Conservation (phyloP, 108 stramenopile species). For the Skeletonema potamos region DNA sequence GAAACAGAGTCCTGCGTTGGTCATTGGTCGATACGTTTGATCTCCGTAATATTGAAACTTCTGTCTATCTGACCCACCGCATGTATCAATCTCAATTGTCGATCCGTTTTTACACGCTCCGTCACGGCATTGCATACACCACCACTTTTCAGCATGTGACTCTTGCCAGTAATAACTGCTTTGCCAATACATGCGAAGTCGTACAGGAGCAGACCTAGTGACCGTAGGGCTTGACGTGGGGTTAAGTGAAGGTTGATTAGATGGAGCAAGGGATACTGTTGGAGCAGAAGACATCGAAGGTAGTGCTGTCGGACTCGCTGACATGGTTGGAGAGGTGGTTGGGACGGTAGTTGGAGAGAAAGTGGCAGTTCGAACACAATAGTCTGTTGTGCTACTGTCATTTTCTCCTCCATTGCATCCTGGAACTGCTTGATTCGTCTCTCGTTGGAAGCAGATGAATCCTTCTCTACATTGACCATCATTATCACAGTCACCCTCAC, state of each 20-base stretch:
- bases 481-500: conserved; percentile 34
- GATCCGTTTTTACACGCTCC: background rate
- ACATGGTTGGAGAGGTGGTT: background rate
- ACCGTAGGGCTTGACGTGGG: background rate
- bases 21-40: background rate
- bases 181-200: conserved; percentile 57
- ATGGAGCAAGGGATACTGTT: background rate
- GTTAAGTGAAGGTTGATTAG: background rate
- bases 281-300: background rate
- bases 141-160: conserved; percentile 41
- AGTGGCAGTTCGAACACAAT: conserved; percentile 29
- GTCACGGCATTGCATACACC: conserved; percentile 46
- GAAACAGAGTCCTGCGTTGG: background rate
- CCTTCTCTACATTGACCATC: conserved; percentile 25
- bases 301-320: background rate
- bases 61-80: background rate
- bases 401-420: conserved; percentile 12
- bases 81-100: background rate
- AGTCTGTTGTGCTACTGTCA: background rate
- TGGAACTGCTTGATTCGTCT: conserved; percentile 6
- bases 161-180: conserved; percentile 62
- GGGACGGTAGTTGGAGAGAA: too few relatives aligned
- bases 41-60: background rate
- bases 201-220: background rate
- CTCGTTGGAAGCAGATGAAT: conserved; percentile 13